phyloP scores from a whole-genome alignment of 2,329 filamentous ascomycete species.

The Metarhizium anisopliae region DNA sequence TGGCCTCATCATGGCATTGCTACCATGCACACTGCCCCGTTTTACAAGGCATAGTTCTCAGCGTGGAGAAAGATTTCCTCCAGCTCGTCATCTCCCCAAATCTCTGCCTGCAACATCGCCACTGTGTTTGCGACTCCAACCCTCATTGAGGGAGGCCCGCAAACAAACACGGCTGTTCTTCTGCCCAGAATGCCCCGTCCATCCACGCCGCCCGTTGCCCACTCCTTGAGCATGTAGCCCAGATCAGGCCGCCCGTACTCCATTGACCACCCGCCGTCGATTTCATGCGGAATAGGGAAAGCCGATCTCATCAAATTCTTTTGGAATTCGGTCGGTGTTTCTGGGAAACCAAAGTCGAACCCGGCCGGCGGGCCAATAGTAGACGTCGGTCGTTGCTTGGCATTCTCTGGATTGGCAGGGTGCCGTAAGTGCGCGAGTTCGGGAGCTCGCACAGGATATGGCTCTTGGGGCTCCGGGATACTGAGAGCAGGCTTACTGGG shows the following conservation, averaged over 20 bases:
- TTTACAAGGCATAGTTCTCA: slow-evolving; percentile 81
- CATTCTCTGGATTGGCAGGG: slow-evolving; percentile 25
- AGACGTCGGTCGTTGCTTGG: slow-evolving; percentile 37
- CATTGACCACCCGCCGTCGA: slow-evolving; percentile 76
- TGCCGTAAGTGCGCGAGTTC: slow-evolving; percentile 51
- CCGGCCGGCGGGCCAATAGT: slow-evolving; percentile 51
- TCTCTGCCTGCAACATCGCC: slow-evolving; percentile 70
- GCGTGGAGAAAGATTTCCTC: slow-evolving; percentile 93
- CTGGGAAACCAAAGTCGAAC: slow-evolving; percentile 76
- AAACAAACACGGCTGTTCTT: slow-evolving; percentile 84
- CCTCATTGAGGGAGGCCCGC: slow-evolving; percentile 79
- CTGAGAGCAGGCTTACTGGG: slow-evolving; percentile 11
- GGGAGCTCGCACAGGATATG: slow-evolving; percentile 32
- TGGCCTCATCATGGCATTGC: background rate
- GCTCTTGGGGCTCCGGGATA: slow-evolving; percentile 12
- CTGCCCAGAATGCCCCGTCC: slow-evolving; percentile 65
- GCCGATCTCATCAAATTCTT: slow-evolving; percentile 87
- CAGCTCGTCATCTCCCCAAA: slow-evolving; percentile 67
- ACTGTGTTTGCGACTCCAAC: slow-evolving; percentile 82
- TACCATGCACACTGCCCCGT: background rate
- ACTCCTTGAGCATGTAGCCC: slow-evolving; percentile 74
- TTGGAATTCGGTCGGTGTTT: slow-evolving; percentile 78
- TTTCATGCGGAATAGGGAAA: slow-evolving; percentile 61
- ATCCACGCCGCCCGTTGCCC: slow-evolving; percentile 62
- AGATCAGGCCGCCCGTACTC: slow-evolving; percentile 89